A percentile compares a stretch with the other conserved stretches of the same genome.
Conservation (phyloP, 495 filamentous ascomycete genomes). For the Xylaria telfairii region DNA sequence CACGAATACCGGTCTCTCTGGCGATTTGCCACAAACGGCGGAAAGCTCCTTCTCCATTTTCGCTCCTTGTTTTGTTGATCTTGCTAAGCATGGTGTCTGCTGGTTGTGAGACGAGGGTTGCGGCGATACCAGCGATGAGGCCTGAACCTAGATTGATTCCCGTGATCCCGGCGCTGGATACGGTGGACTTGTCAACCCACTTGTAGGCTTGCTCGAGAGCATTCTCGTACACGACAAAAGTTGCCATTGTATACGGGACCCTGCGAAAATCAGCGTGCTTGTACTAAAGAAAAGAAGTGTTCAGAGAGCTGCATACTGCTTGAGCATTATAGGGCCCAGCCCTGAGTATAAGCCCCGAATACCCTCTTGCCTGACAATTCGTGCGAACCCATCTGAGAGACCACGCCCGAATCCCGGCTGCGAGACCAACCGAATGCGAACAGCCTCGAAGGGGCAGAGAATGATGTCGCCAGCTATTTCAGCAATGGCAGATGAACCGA, state of each 20-base stretch:
- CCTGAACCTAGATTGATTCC: slow-evolving; percentile 81
- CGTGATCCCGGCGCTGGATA: slow-evolving; percentile 68
- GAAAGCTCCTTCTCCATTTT: slow-evolving; percentile 77
- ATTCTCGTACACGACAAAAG: slow-evolving; percentile 91
- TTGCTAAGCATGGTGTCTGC: slow-evolving; percentile 90
- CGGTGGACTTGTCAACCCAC: slow-evolving; percentile 64
- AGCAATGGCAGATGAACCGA: slow-evolving; percentile 69
- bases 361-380: slow-evolving; percentile 71
- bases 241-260: slow-evolving; percentile 89
- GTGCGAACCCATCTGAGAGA: slow-evolving; percentile 65
- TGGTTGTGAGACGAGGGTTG: slow-evolving; percentile 83
- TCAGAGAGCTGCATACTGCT: slow-evolving; percentile 54
- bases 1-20: slow-evolving; percentile 76
- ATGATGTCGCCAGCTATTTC: slow-evolving; percentile 78
- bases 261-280: slow-evolving; percentile 21
- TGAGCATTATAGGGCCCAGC: slow-evolving; percentile 76
- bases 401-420: slow-evolving; percentile 70
- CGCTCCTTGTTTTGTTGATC: slow-evolving; percentile 88
- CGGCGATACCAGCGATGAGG: slow-evolving; percentile 85
- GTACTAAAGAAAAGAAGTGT: slow-evolving; percentile 8
- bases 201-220: slow-evolving; percentile 69
- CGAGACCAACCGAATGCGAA: slow-evolving; percentile 76
- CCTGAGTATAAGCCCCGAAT: slow-evolving; percentile 75
- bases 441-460: slow-evolving; percentile 77
- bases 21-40: slow-evolving; percentile 79